Evolutionary conservation across 805 yeast genomes (phyloP).

Genomic region (Ogataea populi-albae): DNA sequence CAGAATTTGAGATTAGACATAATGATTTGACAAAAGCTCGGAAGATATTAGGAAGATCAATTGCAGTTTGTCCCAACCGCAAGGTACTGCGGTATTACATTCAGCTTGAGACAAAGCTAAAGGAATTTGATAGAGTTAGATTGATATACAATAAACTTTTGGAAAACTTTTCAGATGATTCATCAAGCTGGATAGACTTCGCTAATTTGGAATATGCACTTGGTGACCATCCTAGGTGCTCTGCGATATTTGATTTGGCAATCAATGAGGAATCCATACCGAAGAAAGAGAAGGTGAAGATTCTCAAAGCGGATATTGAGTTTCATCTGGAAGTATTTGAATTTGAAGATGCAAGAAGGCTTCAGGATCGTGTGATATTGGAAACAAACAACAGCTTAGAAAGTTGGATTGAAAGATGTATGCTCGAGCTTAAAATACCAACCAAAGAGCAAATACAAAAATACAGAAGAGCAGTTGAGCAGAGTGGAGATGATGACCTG

Average conservation of each 20-base stretch:
- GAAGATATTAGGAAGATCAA: conserved; percentile 64
- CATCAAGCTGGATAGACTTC: conserved; percentile 57
- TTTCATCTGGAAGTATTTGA: conserved; percentile 59
- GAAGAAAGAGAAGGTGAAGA: conserved; percentile 6
- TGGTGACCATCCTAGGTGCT: conserved; percentile 68
- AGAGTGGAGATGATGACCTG: conserved; percentile 35
- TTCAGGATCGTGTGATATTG: conserved; percentile 42
- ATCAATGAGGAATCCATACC: conserved; percentile 17
- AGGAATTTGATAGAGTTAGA: conserved; percentile 80
- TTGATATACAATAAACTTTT: conserved; percentile 65
- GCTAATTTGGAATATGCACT: conserved; percentile 65
- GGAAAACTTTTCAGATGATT: conserved; percentile 42
- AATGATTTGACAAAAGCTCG: conserved; percentile 52
- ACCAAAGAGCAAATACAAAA: conserved; percentile 46
- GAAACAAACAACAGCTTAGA: conserved; percentile 33
- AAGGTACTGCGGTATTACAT: conserved; percentile 65
- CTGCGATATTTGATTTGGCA: conserved; percentile 59
- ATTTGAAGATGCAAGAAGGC: conserved; percentile 51
- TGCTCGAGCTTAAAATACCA: conserved; percentile 68
- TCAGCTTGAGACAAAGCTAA: conserved; percentile 58
- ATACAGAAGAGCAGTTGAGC: conserved; percentile 26
- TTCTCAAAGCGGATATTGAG: conserved; percentile 41
- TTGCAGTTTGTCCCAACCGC: conserved; percentile 64
- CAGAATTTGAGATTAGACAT: conserved; percentile 72
- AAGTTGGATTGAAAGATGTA: conserved; percentile 64